Evolutionary conservation across 2,329 filamentous ascomycete genomes (phyloP).

Genomic region (Seiridium cupressi): DNA sequence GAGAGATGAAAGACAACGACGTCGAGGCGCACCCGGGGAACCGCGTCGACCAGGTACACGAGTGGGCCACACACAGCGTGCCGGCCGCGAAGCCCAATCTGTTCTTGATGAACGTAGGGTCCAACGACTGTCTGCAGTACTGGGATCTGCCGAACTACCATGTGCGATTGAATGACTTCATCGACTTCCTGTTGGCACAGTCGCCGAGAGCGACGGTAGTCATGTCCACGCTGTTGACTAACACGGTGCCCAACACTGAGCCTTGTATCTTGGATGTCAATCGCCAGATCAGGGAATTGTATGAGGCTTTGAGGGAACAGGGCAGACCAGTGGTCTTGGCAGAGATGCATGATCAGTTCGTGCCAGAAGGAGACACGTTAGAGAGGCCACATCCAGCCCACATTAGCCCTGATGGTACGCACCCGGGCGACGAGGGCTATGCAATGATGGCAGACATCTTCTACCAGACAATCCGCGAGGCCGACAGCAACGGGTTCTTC

Average conservation of each 20-base stretch:
- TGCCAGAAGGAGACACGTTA: conserved; percentile 9
- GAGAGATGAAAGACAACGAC: conserved; percentile 25
- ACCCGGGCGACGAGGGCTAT: conserved; percentile 22
- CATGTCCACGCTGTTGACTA: conserved; percentile 23
- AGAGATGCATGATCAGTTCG: conserved; percentile 25
- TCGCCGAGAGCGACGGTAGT: conserved; percentile 22
- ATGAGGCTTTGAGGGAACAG: conserved; percentile 7
- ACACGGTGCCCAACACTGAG: conserved; percentile 16
- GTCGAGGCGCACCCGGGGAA: conserved; percentile 23
- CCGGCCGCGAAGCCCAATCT: conserved; percentile 20
- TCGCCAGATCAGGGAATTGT: conserved; percentile 17
- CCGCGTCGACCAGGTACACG: conserved; percentile 23
- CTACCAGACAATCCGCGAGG: conserved; percentile 18
- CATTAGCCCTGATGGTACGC: conserved; percentile 22
- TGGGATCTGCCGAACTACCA: conserved; percentile 16
- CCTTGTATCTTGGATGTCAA: conserved; percentile 19
- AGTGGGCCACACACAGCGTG: conserved; percentile 16
- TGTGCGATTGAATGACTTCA: conserved; percentile 17
- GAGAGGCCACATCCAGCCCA: conserved; percentile 14
- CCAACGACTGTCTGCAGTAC: conserved; percentile 26
- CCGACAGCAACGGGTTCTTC: conserved; percentile 16
- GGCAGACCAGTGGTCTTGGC: conserved; percentile 18
- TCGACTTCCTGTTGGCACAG: conserved; percentile 18
- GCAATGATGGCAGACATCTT: conserved; percentile 21
- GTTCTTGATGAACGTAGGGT: conserved; percentile 25